A percentile compares a stretch with the other conserved stretches of the same genome.
Evolutionary conservation across 176 grass and related monocot genomes (phyloP).

Genomic region (Raddia distichophylla): DNA sequence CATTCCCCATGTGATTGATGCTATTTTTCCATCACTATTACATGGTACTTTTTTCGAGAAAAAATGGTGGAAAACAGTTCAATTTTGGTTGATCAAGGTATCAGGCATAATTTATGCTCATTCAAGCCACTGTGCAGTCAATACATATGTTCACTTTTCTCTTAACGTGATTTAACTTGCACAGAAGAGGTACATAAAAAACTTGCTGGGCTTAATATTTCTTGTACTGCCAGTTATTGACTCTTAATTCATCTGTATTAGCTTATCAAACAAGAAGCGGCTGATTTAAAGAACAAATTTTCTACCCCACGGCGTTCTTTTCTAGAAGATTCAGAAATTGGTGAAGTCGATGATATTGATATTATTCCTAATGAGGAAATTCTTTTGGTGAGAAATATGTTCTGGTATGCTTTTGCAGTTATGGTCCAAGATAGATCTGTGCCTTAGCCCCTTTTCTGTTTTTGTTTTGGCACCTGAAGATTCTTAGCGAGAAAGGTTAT

Average conservation of each 20-base stretch:
- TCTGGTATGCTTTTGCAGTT: background rate
- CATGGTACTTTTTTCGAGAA: conserved; percentile 5
- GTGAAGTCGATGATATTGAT: conserved; percentile 90
- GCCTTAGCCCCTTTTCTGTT: background rate
- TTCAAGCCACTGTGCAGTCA: background rate
- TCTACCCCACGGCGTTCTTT: conserved; percentile 70
- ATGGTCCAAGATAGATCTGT: conserved; percentile 16
- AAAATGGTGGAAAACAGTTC: background rate
- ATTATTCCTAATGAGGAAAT: conserved; percentile 97
- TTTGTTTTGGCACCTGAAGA: conserved; percentile 51
- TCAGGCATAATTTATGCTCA: conserved; percentile 8
- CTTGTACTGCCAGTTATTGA: conserved; percentile 27
- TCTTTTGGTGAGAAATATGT: conserved; percentile 71
- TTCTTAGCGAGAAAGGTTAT: conserved; percentile 95
- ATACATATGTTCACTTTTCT: background rate
- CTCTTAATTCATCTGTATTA: conserved; percentile 48
- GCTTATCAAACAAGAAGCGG: conserved; percentile 87
- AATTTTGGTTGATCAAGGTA: background rate
- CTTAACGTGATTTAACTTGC: conserved; percentile 11
- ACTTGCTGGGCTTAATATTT: conserved; percentile 15
- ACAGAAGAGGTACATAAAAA: background rate
- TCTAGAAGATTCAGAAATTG: conserved; percentile 67
- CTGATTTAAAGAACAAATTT: conserved; percentile 91
- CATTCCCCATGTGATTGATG: background rate
- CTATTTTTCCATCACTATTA: conserved; percentile 18